These are phyloP conservation scores for Eimeria praecox DNA, from an alignment of 169 alveolate genomes.

Conservation along the genomic window DNA sequence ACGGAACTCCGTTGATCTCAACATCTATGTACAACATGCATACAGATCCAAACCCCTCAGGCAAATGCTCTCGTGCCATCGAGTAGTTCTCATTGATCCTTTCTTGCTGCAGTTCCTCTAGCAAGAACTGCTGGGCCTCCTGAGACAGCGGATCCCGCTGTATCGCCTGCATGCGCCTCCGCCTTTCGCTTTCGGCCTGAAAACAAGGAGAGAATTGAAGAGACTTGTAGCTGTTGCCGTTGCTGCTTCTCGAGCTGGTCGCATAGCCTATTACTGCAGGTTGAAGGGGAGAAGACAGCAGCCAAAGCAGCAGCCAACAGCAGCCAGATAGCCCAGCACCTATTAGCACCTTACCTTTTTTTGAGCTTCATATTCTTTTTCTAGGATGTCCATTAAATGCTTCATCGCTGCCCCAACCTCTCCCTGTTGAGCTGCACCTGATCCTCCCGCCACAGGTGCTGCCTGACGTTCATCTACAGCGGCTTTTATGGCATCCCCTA, in stretches of 20 bases:
- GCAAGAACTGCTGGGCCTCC: constrained; percentile 67
- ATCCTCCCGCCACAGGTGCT: too few relatives aligned
- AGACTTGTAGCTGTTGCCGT: not conserved
- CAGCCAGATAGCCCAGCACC: not conserved
- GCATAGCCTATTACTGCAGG: not conserved
- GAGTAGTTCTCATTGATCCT: constrained; percentile 76
- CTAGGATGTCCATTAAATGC: constrained; percentile 11
- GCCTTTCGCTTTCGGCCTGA: constrained; percentile 43
- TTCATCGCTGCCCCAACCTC: constrained; percentile 37
- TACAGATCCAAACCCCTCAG: constrained; percentile 87
- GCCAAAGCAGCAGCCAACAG: not conserved
- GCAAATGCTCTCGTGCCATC: constrained; percentile 83
- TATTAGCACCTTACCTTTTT: not conserved
- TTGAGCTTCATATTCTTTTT: not conserved
- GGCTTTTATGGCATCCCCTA: constrained; percentile 50
- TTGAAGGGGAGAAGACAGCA: not conserved
- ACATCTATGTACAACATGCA: constrained; percentile 95
- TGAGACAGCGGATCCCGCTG: constrained; percentile 74
- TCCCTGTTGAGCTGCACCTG: not conserved
- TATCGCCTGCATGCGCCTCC: constrained; percentile 19
- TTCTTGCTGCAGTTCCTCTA: constrained; percentile 70
- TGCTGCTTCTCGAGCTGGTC: not conserved
- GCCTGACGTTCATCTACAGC: constrained; percentile 31
- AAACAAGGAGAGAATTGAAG: not conserved
- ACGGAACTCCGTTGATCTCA: constrained; percentile 93